Percentiles rank a stretch among this genome's conserved stretches.
phyloP scores from a whole-genome alignment of 2,329 filamentous ascomycete species.

The Trichophyton rubrum region DNA sequence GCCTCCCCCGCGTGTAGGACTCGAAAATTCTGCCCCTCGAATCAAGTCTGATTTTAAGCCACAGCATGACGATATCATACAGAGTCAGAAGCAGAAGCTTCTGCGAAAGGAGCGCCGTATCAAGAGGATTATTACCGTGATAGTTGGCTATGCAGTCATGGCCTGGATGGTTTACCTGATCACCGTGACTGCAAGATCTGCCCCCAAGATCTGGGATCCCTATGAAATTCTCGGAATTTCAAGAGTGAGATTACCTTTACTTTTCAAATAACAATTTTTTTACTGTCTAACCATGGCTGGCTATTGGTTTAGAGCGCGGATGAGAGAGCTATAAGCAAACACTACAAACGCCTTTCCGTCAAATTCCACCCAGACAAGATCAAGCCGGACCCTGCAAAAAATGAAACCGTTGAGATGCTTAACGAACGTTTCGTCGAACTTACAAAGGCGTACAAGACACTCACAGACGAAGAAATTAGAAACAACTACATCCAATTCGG shows the following conservation, averaged over 20 bases:
- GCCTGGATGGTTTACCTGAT: slow-evolving; percentile 89
- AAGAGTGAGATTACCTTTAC: slow-evolving; percentile 44
- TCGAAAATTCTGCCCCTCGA: slow-evolving; percentile 67
- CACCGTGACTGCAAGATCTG: slow-evolving; percentile 56
- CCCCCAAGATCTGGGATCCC: slow-evolving; percentile 82
- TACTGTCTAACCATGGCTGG: not conserved
- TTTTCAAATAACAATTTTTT: not conserved
- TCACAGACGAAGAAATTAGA: slow-evolving; percentile 92
- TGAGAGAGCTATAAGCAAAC: slow-evolving; percentile 84
- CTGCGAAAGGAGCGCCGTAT: slow-evolving; percentile 79
- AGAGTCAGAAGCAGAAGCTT: slow-evolving; percentile 69
- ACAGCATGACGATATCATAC: slow-evolving; percentile 71
- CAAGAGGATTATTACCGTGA: slow-evolving; percentile 66
- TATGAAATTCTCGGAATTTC: slow-evolving; percentile 86
- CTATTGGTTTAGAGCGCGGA: slow-evolving; percentile 50
- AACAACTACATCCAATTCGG: slow-evolving; percentile 96
- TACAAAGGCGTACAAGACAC: slow-evolving; percentile 93
- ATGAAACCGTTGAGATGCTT: slow-evolving; percentile 72
- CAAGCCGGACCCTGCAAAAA: slow-evolving; percentile 68
- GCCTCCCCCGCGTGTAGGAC: slow-evolving; percentile 38
- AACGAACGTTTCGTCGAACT: slow-evolving; percentile 88
- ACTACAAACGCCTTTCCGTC: slow-evolving; percentile 76
- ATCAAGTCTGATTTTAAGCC: slow-evolving; percentile 73
- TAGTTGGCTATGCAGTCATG: slow-evolving; percentile 71
- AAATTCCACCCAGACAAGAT: slow-evolving; percentile 91